Evolutionary conservation across 1,284 basidiomycete species (phyloP).

Genomic region (Ustilago curta): DNA sequence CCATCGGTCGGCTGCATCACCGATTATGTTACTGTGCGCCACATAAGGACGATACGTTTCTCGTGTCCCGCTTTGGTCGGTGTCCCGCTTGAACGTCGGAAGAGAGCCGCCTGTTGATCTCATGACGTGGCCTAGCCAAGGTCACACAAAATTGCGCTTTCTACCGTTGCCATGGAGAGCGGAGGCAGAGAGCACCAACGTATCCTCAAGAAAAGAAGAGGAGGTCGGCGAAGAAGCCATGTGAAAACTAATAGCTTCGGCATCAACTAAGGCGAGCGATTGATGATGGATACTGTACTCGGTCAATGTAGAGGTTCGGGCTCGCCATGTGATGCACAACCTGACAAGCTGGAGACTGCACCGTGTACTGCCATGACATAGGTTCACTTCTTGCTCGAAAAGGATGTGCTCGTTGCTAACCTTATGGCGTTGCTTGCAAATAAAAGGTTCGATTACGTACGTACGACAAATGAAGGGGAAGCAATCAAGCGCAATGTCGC

Average conservation of each 20-base stretch:
- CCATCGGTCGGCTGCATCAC: no score
- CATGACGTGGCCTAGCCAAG: not conserved
- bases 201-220: no score
- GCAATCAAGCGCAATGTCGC: not conserved
- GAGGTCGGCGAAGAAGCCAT: no score
- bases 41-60: not conserved
- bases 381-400: not conserved
- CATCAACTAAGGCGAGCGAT: no score
- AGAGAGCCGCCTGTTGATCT: slow-evolving; percentile 4
- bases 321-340: not conserved
- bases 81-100: not conserved
- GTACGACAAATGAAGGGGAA: not conserved
- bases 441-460: not conserved
- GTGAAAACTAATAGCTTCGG: no score
- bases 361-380: not conserved
- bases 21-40: no score
- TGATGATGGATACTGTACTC: no score
- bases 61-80: not conserved
- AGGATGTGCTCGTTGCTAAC: not conserved
- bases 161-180: no score
- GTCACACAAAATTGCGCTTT: not conserved
- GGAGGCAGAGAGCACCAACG: not conserved
- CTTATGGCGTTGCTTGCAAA: slow-evolving; percentile 2
- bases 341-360: not conserved
- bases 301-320: no score